Percentiles rank a stretch among this genome's conserved stretches.
phyloP scores from a whole-genome alignment of 345 rosid genomes.

The Linum usitatissimum region DNA sequence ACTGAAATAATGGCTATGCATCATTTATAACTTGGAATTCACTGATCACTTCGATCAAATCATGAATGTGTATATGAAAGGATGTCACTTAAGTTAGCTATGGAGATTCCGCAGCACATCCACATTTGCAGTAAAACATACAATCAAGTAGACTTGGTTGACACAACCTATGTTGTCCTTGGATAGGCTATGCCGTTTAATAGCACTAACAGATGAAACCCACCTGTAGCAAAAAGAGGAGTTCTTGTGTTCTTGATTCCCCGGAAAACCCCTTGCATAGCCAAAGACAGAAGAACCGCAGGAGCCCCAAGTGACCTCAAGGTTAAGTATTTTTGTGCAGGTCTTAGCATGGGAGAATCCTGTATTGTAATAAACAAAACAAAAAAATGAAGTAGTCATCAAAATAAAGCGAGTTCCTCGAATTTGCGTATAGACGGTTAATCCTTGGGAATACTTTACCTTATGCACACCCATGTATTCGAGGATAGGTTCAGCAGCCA shows the following conservation, averaged over 20 bases:
- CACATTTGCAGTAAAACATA: neutral
- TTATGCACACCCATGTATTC: slow-evolving; percentile 18
- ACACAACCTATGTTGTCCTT: neutral
- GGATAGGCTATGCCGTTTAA: neutral
- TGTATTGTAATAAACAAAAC: neutral
- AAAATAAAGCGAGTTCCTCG: neutral
- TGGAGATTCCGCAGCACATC: too few relatives aligned
- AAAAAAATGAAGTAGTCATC: neutral
- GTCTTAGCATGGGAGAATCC: slow-evolving; percentile 25
- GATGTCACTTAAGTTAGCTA: too few relatives aligned
- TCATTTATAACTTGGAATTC: too few relatives aligned
- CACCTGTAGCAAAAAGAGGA: slow-evolving; percentile 23
- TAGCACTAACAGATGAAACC: neutral
- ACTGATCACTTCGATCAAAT: too few relatives aligned
- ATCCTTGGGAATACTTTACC: slow-evolving; percentile 10
- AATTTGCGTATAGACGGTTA: neutral
- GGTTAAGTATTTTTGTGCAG: slow-evolving; percentile 20
- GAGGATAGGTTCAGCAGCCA: slow-evolving; percentile 15
- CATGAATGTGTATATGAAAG: too few relatives aligned
- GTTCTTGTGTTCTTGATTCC: slow-evolving; percentile 24
- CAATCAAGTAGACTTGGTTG: neutral
- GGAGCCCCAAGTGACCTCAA: slow-evolving; percentile 27
- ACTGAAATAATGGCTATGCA: too few relatives aligned
- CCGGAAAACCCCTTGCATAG: slow-evolving; percentile 25
- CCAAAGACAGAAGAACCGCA: slow-evolving; percentile 24